phyloP scores from a whole-genome alignment of 805 yeast genomes.

The Starmerella powellii region DNA sequence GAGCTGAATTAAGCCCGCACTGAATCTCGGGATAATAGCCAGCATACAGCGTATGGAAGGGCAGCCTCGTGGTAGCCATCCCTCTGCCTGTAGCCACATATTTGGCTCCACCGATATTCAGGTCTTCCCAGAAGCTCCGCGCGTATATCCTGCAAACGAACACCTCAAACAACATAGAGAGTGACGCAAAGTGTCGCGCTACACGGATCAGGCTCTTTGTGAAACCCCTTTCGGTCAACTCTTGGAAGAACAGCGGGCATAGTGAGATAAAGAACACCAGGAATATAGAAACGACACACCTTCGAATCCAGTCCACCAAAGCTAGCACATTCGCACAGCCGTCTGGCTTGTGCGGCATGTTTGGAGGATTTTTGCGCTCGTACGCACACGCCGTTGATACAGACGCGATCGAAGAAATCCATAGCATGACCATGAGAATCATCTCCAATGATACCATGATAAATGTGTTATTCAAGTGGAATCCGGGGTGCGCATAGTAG shows the following conservation, averaged over 20 bases:
- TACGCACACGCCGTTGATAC: conserved; percentile 52
- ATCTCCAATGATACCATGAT: conserved; percentile 57
- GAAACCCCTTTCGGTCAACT: conserved; percentile 63
- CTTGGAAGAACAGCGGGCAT: conserved; percentile 65
- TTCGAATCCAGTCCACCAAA: conserved; percentile 59
- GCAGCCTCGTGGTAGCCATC: conserved; percentile 60
- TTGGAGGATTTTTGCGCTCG: conserved; percentile 45
- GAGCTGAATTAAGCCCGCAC: conserved; percentile 44
- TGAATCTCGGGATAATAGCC: conserved; percentile 48
- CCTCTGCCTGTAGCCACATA: conserved; percentile 78
- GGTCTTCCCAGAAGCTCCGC: conserved; percentile 52
- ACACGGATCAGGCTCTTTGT: conserved; percentile 54
- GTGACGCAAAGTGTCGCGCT: conserved; percentile 52
- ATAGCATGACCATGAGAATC: conserved; percentile 45
- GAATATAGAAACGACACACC: conserved; percentile 62
- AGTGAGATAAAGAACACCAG: conserved; percentile 64
- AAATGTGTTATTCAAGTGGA: conserved; percentile 67
- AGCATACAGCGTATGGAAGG: conserved; percentile 52
- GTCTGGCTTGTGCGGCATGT: conserved; percentile 48
- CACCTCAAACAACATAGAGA: conserved; percentile 68
- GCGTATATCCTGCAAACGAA: conserved; percentile 71
- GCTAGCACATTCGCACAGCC: conserved; percentile 68
- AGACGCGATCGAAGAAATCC: conserved; percentile 51
- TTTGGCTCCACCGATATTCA: conserved; percentile 67
- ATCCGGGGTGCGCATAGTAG: conserved; percentile 79